Evolutionary conservation across 2,329 filamentous ascomycete genomes (phyloP), one percentile per base, ranked within the genome.

Genomic region (Scopulariopsis brevicaulis): DNA sequence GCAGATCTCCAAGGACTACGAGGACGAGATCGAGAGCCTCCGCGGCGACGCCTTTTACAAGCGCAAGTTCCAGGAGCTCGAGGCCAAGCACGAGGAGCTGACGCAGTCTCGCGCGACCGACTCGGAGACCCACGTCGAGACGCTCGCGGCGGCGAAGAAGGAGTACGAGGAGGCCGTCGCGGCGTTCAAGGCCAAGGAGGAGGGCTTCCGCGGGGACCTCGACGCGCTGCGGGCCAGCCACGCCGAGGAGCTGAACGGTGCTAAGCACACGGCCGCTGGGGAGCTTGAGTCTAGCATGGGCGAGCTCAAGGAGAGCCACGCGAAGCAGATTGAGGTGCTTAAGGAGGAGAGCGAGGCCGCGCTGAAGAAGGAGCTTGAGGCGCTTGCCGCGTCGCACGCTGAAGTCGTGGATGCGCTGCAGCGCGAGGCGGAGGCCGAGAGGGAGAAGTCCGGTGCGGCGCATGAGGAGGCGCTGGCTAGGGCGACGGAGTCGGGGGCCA

Each of bases 41-140:
- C 77, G 79, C 59, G 82, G 81, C 24, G 82, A 86, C 61, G 82
- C 83, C 15, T 80, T 80, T 66, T 83, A 84, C 70, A 84, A 83
- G 71, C 78, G 79, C 62, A 82, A 84, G 68, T 85, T 81, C 60
- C 77, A 83, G 59, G 79, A 82, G 43, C 74, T 86, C 6, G 81
- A 85, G 65, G 68, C 67, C 5, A 77, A 84, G 67, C 78, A 85
- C 67, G 73, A 73, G 12, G 79, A 82, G 62, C 46, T 80, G 53
- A 68, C 71, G 60, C 62, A 69, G 12, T 66, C 69, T 7, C 70
- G 70, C 50, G 62, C 65, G 1, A 69, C 74, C 46, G 69, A 70
- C 34, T 58, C 67, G 12, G 71, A 74, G 50, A 65, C 62, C 25
- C 74, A 81, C 56, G 61, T 67, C 46, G 70, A 72, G 60, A 74